Conservation (phyloP, 768 basidiomycete genomes). For the Naganishia onofrii region DNA sequence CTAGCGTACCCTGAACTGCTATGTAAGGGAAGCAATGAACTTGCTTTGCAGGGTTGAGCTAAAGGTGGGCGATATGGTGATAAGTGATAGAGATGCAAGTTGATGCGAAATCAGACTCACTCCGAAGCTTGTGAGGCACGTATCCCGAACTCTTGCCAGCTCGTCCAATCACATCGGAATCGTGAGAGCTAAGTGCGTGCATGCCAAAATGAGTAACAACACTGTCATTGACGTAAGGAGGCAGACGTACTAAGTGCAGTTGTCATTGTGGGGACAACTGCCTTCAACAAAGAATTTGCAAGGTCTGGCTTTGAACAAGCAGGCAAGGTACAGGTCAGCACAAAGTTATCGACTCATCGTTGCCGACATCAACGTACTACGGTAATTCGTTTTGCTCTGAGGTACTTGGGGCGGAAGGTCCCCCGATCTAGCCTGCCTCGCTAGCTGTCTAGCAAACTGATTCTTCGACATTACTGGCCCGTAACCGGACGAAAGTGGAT, state of each 20-base stretch:
- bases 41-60: conserved; percentile 27
- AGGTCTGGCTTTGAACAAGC: conserved; percentile 34
- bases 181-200: conserved; percentile 9
- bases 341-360: background rate
- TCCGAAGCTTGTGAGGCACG: conserved; percentile 3
- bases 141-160: background rate
- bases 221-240: background rate
- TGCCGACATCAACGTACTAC: conserved; percentile 40
- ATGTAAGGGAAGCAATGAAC: background rate
- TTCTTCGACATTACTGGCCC: background rate
- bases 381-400: conserved; percentile 41
- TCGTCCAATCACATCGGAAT: conserved; percentile 13
- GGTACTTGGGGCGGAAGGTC: conserved; percentile 24
- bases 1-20: background rate
- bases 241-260: conserved; percentile 40
- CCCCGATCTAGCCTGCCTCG: conserved; percentile 9
- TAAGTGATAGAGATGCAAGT: background rate
- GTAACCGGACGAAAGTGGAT: conserved; percentile 16
- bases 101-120: background rate
- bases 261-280: conserved; percentile 45
- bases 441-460: conserved; percentile 12
- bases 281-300: conserved; percentile 48
- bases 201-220: background rate
- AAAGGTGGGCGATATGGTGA: background rate
- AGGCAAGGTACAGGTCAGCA: conserved; percentile 7